A percentile compares a stretch with the other conserved stretches of the same genome.
Conservation (phyloP, 768 basidiomycete genomes). For the Boletus rubescentipes region DNA sequence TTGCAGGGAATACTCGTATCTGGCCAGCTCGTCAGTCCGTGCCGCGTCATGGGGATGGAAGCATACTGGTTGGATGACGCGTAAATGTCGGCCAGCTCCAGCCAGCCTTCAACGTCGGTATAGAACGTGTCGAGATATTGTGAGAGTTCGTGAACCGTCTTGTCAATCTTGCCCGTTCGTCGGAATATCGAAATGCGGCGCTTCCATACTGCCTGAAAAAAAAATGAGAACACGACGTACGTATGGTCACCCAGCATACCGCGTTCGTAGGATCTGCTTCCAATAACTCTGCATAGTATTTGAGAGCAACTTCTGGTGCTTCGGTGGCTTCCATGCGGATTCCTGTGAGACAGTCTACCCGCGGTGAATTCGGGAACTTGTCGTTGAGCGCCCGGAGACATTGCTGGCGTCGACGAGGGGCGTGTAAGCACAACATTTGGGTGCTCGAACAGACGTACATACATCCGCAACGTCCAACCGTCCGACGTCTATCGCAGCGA, state of each 20-base stretch:
- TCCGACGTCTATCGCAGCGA: constrained; percentile 78
- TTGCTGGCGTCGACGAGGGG: constrained; percentile 16
- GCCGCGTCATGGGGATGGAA: not conserved
- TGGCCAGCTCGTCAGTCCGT: constrained; percentile 29
- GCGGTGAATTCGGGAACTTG: constrained; percentile 77
- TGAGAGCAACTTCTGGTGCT: constrained; percentile 52
- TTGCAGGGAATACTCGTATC: constrained; percentile 72
- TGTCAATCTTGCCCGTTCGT: constrained; percentile 58
- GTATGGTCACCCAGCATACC: constrained; percentile 45
- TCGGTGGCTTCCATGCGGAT: constrained; percentile 75
- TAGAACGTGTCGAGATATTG: constrained; percentile 85
- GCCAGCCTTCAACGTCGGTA: constrained; percentile 84
- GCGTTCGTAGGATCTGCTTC: constrained; percentile 65
- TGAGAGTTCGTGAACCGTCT: constrained; percentile 69
- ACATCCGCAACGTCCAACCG: constrained; percentile 75
- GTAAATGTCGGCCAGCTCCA: constrained; percentile 82
- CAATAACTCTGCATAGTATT: constrained; percentile 62
- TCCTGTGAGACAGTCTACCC: constrained; percentile 76
- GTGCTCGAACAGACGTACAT: constrained; percentile 25
- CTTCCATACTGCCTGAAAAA: constrained; percentile 63
- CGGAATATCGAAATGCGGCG: constrained; percentile 75
- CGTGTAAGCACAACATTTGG: constrained; percentile 4
- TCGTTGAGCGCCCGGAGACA: constrained; percentile 53
- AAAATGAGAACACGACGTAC: not conserved
- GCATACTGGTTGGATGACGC: constrained; percentile 71